Conservation (phyloP, 306 rosid species). For the Cajanus cajan region DNA sequence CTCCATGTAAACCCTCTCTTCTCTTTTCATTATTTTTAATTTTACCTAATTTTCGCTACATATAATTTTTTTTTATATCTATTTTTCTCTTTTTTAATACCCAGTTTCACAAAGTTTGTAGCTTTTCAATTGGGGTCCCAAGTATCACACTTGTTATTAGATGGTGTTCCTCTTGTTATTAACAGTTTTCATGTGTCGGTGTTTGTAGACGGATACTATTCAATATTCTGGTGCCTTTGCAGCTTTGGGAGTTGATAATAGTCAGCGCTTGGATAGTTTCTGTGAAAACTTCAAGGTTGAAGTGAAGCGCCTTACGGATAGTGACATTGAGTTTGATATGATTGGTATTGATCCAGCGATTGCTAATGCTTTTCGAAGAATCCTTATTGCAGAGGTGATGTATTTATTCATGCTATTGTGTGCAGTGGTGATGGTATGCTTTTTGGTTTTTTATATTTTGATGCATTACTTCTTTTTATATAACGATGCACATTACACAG, state of each 20-base stretch:
- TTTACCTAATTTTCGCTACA: not conserved
- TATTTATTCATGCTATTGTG: not conserved
- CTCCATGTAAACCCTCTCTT: conserved; percentile 35
- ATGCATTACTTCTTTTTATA: not conserved
- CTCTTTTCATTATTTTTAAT: not conserved
- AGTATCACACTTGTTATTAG: not conserved
- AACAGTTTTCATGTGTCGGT: conserved; percentile 18
- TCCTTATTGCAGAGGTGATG: conserved; percentile 87
- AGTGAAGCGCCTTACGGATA: conserved; percentile 53
- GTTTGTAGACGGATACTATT: conserved; percentile 76
- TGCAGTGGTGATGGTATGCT: not conserved
- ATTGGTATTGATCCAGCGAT: conserved; percentile 91
- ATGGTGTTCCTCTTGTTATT: not conserved
- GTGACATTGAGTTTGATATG: conserved; percentile 88
- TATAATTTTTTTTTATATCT: not conserved
- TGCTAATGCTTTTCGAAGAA: conserved; percentile 93
- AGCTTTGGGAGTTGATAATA: conserved; percentile 66
- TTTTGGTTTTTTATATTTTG: not conserved
- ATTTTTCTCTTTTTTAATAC: not conserved
- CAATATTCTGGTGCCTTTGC: conserved; percentile 87
- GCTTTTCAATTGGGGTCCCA: not conserved
- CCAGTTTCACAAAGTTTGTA: not conserved
- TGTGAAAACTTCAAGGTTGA: conserved; percentile 71
- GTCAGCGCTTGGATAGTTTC: conserved; percentile 63
- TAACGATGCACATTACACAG: no score